A percentile compares a stretch with the other conserved stretches of the same genome.
phyloP scores from a whole-genome alignment of 2,329 filamentous ascomycete genomes.

The Botryotinia convoluta region DNA sequence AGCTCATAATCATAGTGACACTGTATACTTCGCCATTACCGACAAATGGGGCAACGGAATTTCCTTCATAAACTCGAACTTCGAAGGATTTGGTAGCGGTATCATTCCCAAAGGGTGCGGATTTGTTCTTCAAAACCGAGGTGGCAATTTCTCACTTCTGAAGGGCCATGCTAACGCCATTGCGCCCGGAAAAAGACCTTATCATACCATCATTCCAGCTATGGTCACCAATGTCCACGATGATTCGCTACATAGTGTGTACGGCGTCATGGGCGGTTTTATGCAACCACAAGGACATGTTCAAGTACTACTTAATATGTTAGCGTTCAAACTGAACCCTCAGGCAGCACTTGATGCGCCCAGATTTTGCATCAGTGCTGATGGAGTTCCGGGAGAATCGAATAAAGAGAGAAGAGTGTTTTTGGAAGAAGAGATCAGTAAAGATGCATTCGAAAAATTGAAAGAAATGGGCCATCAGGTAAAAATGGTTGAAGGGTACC shows the following conservation, averaged over 20 bases:
- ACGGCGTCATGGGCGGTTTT: slow-evolving; percentile 96
- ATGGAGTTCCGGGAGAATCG: slow-evolving; percentile 60
- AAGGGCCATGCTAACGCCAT: slow-evolving; percentile 74
- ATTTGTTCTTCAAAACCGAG: slow-evolving; percentile 93
- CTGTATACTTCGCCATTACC: slow-evolving; percentile 87
- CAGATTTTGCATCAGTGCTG: slow-evolving; percentile 78
- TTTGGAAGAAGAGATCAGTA: slow-evolving; percentile 77
- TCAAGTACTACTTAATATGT: slow-evolving; percentile 86
- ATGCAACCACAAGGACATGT: slow-evolving; percentile 98
- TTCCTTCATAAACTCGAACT: slow-evolving; percentile 96
- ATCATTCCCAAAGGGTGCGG: slow-evolving; percentile 85
- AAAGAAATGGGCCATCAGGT: slow-evolving; percentile 70
- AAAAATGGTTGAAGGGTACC: slow-evolving; percentile 61
- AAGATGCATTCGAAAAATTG: slow-evolving; percentile 66
- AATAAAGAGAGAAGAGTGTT: slow-evolving; percentile 60
- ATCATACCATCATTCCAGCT: slow-evolving; percentile 96
- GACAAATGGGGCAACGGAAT: slow-evolving; percentile 84
- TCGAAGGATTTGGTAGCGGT: slow-evolving; percentile 79
- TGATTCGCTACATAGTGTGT: slow-evolving; percentile 75
- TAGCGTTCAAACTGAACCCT: slow-evolving; percentile 76
- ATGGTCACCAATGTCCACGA: slow-evolving; percentile 78
- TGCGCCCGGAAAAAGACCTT: slow-evolving; percentile 81
- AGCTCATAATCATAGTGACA: slow-evolving; percentile 82
- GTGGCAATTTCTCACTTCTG: slow-evolving; percentile 76
- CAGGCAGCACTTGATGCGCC: slow-evolving; percentile 90